Evolutionary conservation across 805 yeast species (phyloP).

Genomic region (Sugiyamaella lignohabitans): DNA sequence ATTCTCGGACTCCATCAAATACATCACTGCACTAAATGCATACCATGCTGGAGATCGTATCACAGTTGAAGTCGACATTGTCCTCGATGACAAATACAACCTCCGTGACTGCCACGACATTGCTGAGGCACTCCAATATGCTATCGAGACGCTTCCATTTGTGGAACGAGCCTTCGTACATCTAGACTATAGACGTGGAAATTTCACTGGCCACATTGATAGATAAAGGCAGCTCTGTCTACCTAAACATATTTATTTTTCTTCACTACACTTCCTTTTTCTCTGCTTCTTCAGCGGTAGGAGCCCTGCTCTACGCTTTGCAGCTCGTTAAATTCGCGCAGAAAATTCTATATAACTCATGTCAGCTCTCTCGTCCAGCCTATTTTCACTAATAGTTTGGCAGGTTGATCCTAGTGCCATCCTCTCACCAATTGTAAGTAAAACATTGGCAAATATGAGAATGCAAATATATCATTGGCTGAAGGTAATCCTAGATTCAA

Average conservation of each 20-base stretch:
- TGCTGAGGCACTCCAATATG: constrained; percentile 76
- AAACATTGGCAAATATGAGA: too few relatives aligned
- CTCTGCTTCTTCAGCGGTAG: too few relatives aligned
- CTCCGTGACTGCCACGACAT: constrained; percentile 71
- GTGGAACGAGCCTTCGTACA: constrained; percentile 82
- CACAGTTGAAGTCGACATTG: constrained; percentile 70
- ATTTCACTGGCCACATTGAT: constrained; percentile 34
- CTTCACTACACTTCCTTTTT: too few relatives aligned
- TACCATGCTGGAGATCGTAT: constrained; percentile 75
- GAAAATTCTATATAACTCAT: too few relatives aligned
- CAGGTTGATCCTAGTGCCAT: too few relatives aligned
- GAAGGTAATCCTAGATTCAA: too few relatives aligned
- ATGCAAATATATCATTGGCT: too few relatives aligned
- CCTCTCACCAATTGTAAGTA: too few relatives aligned
- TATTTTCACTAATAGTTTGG: too few relatives aligned
- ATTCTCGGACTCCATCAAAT: constrained; percentile 60
- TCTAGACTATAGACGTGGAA: constrained; percentile 43
- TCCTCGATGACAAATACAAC: constrained; percentile 44
- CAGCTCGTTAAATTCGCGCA: too few relatives aligned
- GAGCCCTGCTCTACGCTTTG: not conserved
- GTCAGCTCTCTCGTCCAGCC: too few relatives aligned
- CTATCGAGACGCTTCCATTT: constrained; percentile 67
- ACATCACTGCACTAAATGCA: constrained; percentile 59
- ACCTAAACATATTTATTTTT: not conserved
- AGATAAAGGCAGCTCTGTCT: constrained; percentile 1